Conservation (phyloP, 306 rosid genomes). For the Vicia sativa region DNA sequence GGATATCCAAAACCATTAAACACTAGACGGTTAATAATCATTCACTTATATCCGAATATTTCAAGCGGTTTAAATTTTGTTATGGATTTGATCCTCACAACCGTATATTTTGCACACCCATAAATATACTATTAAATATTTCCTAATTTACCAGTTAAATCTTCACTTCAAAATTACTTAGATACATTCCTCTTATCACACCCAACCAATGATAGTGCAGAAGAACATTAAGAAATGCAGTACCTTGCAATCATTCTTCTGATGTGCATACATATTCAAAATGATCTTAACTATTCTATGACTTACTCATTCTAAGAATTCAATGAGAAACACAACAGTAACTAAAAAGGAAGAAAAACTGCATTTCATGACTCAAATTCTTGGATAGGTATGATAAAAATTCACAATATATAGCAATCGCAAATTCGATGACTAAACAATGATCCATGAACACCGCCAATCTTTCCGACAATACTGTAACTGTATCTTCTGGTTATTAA, state of each 20-base stretch:
- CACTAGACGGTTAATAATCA: too few species aligned
- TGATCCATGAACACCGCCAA: background rate
- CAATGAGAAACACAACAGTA: background rate
- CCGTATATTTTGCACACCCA: too few species aligned
- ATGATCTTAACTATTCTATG: background rate
- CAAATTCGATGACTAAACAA: constrained; percentile 15
- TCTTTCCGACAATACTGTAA: background rate
- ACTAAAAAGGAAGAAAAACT: background rate
- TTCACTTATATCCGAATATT: too few species aligned
- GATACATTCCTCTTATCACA: background rate
- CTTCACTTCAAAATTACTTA: background rate
- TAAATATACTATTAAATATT: background rate
- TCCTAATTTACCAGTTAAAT: background rate
- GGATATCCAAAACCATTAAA: too few species aligned
- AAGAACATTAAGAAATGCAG: background rate
- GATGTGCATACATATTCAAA: background rate
- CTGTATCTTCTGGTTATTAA: constrained; percentile 26
- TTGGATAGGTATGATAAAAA: constrained; percentile 5
- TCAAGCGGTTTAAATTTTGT: too few species aligned
- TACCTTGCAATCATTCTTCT: constrained; percentile 6
- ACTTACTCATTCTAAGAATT: constrained; percentile 1
- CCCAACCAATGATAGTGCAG: background rate
- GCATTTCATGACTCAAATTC: constrained; percentile 23
- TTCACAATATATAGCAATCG: constrained; percentile 1
- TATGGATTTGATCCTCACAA: too few species aligned